A percentile compares a stretch with the other conserved stretches of the same genome.
These are phyloP conservation scores for Colletotrichum noveboracense DNA, from an alignment of 2,329 filamentous ascomycete species.

Conservation along the genomic window DNA sequence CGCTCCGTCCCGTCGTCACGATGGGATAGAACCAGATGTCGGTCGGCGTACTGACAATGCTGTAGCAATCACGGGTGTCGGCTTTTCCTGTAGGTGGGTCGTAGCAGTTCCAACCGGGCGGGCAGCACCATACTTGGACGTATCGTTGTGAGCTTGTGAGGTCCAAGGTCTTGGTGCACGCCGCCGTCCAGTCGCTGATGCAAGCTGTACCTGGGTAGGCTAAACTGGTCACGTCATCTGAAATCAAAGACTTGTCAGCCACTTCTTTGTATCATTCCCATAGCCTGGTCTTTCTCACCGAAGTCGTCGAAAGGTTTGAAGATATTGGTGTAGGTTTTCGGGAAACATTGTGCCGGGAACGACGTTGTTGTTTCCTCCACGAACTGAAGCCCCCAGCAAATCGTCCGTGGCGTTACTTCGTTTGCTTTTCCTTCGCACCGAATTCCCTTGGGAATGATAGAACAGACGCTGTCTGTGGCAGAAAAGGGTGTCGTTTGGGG, in stretches of 20 bases:
- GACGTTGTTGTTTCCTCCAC: not conserved
- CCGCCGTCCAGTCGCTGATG: not conserved
- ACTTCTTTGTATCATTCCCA: not conserved
- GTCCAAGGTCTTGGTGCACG: not conserved
- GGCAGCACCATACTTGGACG: not conserved
- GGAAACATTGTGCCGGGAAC: not conserved
- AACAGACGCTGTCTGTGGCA: not conserved
- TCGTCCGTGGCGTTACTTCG: not conserved
- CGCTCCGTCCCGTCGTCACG: not conserved
- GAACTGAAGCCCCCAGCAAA: not conserved
- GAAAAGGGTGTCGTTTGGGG: not conserved
- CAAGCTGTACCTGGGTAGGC: not conserved
- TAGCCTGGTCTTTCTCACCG: not conserved
- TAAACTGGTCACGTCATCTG: not conserved
- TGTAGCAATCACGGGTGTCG: not conserved
- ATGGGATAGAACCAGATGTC: conserved; percentile 5
- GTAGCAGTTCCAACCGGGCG: not conserved
- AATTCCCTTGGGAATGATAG: not conserved
- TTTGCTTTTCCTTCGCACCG: not conserved
- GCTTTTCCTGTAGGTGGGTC: not conserved
- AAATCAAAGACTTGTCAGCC: not conserved
- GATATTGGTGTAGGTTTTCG: not conserved
- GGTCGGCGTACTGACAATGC: not conserved
- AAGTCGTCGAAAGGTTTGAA: not conserved
- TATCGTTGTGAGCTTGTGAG: not conserved